A percentile compares a stretch with the other conserved stretches of the same genome.
Conservation (phyloP, 192 early-diverging fungal species). For the Dimargaris xerosporica region DNA sequence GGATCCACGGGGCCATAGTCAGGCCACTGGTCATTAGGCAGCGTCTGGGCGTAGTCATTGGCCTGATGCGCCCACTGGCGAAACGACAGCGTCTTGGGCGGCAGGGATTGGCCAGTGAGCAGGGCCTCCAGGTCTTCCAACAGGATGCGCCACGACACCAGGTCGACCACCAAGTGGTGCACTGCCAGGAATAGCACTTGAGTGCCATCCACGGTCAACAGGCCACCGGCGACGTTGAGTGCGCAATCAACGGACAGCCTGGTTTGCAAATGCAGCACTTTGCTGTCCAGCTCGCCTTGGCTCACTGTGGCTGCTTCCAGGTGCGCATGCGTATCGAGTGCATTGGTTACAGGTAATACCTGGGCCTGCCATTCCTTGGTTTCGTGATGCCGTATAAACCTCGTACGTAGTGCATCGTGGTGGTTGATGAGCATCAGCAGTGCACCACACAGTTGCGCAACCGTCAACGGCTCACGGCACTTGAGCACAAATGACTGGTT, state of each 20-base stretch:
- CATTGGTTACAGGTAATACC: background rate
- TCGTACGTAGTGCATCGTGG: conserved; percentile 1
- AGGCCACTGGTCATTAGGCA: conserved; percentile 1
- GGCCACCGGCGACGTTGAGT: background rate
- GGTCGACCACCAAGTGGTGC: conserved; percentile 6
- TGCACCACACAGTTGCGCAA: background rate
- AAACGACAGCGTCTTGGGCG: background rate
- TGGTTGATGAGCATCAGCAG: background rate
- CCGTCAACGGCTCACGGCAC: background rate
- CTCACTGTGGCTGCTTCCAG: background rate
- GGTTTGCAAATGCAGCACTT: background rate
- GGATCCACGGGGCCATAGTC: background rate
- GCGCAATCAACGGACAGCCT: background rate
- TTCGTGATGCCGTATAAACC: background rate
- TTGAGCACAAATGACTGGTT: conserved; percentile 4
- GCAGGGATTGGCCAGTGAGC: background rate
- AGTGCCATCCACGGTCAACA: background rate
- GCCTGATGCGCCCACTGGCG: background rate
- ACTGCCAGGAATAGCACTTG: background rate
- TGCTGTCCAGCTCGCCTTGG: background rate
- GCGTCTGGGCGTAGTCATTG: background rate
- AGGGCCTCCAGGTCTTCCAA: background rate
- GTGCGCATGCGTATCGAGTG: background rate
- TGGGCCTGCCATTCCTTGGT: background rate
- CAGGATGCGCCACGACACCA: conserved; percentile 4